Conservation (phyloP, 306 rosid genomes). For the Glycine soja region DNA sequence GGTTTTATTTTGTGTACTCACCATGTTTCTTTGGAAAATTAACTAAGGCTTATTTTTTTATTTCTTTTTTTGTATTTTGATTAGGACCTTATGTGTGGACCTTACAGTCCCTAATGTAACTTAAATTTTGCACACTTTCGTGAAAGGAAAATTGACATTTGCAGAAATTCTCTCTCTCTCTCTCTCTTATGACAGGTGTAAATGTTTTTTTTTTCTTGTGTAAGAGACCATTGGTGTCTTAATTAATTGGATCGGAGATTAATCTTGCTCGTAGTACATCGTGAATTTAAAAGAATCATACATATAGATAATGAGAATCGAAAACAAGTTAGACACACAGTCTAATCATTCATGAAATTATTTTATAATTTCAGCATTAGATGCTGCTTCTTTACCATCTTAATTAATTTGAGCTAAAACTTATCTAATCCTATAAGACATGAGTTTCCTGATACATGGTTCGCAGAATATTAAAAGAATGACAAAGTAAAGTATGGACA, state of each 20-base stretch:
- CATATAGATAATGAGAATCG: no score
- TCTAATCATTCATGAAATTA: constrained; percentile 12
- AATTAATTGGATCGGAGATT: no score
- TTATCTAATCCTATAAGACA: neutral
- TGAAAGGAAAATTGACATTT: constrained; percentile 39
- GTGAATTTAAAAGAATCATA: no score
- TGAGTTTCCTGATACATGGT: neutral
- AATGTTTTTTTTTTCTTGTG: constrained; percentile 33
- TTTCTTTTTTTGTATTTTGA: constrained; percentile 19
- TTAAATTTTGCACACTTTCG: constrained; percentile 47
- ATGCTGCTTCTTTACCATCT: constrained; percentile 26
- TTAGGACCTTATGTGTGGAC: constrained; percentile 46
- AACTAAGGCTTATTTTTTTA: neutral
- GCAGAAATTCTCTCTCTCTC: constrained; percentile 15
- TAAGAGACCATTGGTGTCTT: constrained; percentile 17
- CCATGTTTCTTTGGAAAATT: constrained; percentile 38
- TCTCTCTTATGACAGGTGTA: no score
- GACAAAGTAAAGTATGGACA: neutral
- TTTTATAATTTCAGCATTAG: constrained; percentile 26
- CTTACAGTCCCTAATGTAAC: constrained; percentile 47
- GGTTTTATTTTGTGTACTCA: constrained; percentile 47
- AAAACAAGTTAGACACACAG: constrained; percentile 14
- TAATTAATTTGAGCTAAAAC: constrained; percentile 1
- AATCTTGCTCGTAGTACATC: no score
- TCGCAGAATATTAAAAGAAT: constrained; percentile 12